Base-by-base conservation (phyloP, 2,329 filamentous ascomycete genomes). In the Stenocarpella maydis region DNA sequence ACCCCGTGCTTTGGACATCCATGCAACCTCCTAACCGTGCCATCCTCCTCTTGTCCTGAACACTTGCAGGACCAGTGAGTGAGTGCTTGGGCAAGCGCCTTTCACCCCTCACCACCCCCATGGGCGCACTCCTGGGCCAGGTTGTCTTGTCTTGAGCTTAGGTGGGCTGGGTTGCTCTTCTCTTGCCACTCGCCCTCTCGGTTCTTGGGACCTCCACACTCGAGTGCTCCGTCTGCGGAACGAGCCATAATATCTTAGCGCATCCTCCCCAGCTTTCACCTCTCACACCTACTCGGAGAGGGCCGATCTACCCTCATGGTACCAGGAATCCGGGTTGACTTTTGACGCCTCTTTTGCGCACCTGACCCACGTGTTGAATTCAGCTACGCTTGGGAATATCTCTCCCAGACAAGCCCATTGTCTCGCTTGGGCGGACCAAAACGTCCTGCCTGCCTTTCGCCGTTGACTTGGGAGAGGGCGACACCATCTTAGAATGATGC, bases 251-350 rank as follows among this genome's bases (percentile, higher is more conserved):
- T 45, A 45, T 24, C 37, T 60, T 61, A 61, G 58, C 58, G 58
- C 58, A 47, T 61, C 58, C 58, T 61, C 54, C 55, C 41, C 41
- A 47, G 58, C 43, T 61, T 47, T 61, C 58, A 9, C 47, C 39
- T 15, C 55, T 34, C n/a, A 21, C 55, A 49, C 58, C 58, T 47
- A 4, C 28, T 47, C 41, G 41, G 58, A 61, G 41, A 34, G 41
- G 58, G 41, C 58, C 58, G 58, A 61, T 61, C 58, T 28, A 12
- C 34, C 10, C 34, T 37, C 34, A 61, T 45, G 58, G 39, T 61
- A 28, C 19, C 31, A 37, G 24, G 41, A 61, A 47, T 47, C 41
- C 26, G 14, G 58, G 19, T 34, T 61, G 41, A 47, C 19, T 24
- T 61, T 34, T 34, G 41, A 28, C 58, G 58, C 58, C 58, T 61